These are phyloP conservation scores for Penicillium hordei DNA, from an alignment of 2,329 filamentous ascomycete genomes.

Conservation along the genomic window DNA sequence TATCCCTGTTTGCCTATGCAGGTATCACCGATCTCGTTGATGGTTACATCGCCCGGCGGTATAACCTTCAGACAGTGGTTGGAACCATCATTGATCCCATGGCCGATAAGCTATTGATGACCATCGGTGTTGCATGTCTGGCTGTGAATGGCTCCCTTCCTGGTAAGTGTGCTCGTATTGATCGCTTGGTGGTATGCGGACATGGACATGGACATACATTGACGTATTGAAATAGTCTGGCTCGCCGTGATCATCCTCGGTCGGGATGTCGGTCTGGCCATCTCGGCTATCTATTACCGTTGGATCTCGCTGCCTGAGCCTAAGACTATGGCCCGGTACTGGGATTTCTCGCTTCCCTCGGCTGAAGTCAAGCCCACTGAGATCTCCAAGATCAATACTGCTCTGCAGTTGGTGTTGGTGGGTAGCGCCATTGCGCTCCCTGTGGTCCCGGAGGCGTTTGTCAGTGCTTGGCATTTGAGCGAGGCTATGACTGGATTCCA, in stretches of 20 bases:
- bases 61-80: constrained; percentile 87
- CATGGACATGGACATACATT: neutral
- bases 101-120: constrained; percentile 97
- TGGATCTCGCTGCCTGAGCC: constrained; percentile 92
- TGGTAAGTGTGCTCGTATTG: constrained; percentile 49
- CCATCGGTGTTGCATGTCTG: constrained; percentile 79
- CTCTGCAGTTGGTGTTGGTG: constrained; percentile 82
- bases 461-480: constrained; percentile 54
- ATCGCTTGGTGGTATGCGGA: neutral
- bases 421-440: constrained; percentile 80
- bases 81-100: constrained; percentile 94
- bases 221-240: constrained; percentile 60
- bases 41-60: constrained; percentile 86
- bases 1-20: constrained; percentile 87
- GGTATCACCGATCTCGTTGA: constrained; percentile 89
- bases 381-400: constrained; percentile 73
- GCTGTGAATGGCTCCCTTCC: constrained; percentile 81
- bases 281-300: constrained; percentile 90
- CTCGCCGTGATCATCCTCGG: constrained; percentile 87
- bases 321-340: constrained; percentile 89
- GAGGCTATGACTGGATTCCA: constrained; percentile 59
- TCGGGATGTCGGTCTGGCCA: constrained; percentile 76
- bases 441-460: constrained; percentile 62
- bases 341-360: constrained; percentile 85
- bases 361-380: constrained; percentile 48